Evolutionary conservation across 495 filamentous ascomycete species (phyloP).

Genomic region (Aspergillus sparsus): DNA sequence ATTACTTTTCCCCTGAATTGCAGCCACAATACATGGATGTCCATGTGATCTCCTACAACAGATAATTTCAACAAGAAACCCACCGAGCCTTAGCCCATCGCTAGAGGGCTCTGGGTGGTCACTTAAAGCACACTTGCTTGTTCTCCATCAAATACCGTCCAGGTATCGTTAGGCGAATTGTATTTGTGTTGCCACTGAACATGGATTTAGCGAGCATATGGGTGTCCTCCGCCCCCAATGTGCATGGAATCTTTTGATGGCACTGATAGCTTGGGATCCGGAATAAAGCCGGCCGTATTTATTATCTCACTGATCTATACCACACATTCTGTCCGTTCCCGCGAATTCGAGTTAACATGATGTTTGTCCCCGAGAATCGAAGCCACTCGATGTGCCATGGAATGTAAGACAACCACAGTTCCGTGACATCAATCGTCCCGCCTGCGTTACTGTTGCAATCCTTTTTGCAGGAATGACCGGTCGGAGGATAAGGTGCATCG

Average conservation of each 20-base stretch:
- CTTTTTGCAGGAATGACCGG: conserved; percentile 2
- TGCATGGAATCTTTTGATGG: not conserved
- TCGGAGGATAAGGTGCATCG: conserved; percentile 8
- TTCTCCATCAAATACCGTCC: conserved; percentile 1
- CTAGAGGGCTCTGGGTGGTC: not conserved
- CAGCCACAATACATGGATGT: too few relatives aligned
- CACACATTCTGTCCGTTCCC: conserved; percentile 10
- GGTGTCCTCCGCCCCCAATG: not conserved
- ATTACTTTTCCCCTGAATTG: too few relatives aligned
- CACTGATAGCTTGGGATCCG: not conserved
- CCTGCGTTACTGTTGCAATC: conserved; percentile 4
- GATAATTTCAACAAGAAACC: too few relatives aligned
- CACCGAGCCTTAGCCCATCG: not conserved
- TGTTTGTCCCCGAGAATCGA: conserved; percentile 1
- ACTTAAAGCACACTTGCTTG: conserved; percentile 1
- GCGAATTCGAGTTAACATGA: conserved; percentile 1
- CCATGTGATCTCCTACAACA: too few relatives aligned
- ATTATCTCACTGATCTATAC: not conserved
- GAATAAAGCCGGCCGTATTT: not conserved
- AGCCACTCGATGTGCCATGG: not conserved
- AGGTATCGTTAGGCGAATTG: not conserved
- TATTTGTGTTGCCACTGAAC: conserved; percentile 8
- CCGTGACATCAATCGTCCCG: conserved; percentile 17
- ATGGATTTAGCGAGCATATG: conserved; percentile 5
- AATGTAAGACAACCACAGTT: conserved; percentile 2